phyloP scores from a whole-genome alignment of 164 flowering plant genomes.

The Tetracentron sinense region DNA sequence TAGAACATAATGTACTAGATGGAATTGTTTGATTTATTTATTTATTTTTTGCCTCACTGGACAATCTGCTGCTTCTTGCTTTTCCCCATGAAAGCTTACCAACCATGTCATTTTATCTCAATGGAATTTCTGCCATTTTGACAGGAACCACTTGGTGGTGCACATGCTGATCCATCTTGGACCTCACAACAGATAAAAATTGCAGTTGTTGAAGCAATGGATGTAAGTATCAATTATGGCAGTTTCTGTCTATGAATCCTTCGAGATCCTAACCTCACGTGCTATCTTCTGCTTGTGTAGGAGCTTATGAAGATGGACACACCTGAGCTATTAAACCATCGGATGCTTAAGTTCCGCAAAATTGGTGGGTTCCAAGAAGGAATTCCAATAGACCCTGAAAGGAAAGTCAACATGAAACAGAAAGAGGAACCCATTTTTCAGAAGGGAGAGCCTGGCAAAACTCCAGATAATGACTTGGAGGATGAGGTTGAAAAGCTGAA shows the following conservation, averaged over 20 bases:
- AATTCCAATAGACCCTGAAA: conserved; percentile 48
- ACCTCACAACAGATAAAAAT: conserved; percentile 81
- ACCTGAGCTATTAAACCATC: conserved; percentile 49
- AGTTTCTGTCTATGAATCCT: background rate
- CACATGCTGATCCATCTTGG: conserved; percentile 86
- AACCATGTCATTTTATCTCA: no score
- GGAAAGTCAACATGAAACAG: conserved; percentile 63
- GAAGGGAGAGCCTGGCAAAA: conserved; percentile 18
- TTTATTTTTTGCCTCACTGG: no score
- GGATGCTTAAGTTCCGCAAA: conserved; percentile 66
- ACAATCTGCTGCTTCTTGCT: no score
- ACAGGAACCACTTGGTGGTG: conserved; percentile 99
- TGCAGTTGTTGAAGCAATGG: conserved; percentile 68
- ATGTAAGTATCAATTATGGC: conserved; percentile 48
- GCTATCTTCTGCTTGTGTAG: conserved; percentile 33
- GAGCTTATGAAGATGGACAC: conserved; percentile 75
- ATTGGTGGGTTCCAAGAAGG: conserved; percentile 78
- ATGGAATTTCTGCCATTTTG: no score
- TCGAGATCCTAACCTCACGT: background rate
- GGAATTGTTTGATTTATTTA: no score
- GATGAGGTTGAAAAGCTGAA: conserved; percentile 67
- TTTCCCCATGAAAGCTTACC: no score
- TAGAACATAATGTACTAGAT: no score
- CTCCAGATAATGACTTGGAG: conserved; percentile 40
- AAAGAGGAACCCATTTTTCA: conserved; percentile 40